phyloP scores from a whole-genome alignment of 208 protist genomes.

The Acanthamoeba royreba region DNA sequence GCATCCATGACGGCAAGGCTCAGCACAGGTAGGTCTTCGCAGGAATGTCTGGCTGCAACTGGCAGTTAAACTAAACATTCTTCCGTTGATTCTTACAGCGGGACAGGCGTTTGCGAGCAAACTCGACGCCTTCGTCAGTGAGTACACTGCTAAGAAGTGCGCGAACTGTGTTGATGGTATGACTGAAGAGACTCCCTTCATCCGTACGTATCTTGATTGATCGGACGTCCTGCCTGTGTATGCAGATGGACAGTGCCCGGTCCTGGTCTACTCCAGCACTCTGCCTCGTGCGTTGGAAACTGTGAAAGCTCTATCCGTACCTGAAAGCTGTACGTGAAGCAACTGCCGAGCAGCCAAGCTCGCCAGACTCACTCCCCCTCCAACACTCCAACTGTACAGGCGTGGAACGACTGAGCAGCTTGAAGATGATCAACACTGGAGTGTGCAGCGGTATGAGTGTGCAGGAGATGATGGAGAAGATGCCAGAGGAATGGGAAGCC shows the following conservation, averaged over 20 bases:
- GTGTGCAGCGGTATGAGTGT: slow-evolving; percentile 19
- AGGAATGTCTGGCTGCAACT: too few species aligned
- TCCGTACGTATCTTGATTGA: neutral
- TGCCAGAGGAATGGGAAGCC: neutral
- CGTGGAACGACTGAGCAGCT: neutral
- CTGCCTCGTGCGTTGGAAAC: slow-evolving; percentile 28
- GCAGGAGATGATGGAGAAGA: neutral
- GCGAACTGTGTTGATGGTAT: too few species aligned
- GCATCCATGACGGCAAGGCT: neutral
- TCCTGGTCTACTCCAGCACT: neutral
- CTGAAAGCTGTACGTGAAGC: neutral
- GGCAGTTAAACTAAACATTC: too few species aligned
- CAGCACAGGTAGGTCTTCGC: neutral
- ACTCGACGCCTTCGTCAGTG: too few species aligned
- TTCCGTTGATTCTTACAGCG: too few species aligned
- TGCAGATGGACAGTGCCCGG: neutral
- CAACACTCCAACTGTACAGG: too few species aligned
- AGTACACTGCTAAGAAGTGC: too few species aligned
- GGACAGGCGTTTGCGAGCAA: too few species aligned
- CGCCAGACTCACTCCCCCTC: too few species aligned
- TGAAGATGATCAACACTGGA: slow-evolving; percentile 24
- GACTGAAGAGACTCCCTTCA: too few species aligned
- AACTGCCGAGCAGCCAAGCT: too few species aligned
- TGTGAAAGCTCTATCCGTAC: neutral
- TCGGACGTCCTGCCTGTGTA: neutral